A percentile compares a stretch with the other conserved stretches of the same genome.
phyloP scores from a whole-genome alignment of 768 basidiomycete species.

The Lactifluus rugatus region DNA sequence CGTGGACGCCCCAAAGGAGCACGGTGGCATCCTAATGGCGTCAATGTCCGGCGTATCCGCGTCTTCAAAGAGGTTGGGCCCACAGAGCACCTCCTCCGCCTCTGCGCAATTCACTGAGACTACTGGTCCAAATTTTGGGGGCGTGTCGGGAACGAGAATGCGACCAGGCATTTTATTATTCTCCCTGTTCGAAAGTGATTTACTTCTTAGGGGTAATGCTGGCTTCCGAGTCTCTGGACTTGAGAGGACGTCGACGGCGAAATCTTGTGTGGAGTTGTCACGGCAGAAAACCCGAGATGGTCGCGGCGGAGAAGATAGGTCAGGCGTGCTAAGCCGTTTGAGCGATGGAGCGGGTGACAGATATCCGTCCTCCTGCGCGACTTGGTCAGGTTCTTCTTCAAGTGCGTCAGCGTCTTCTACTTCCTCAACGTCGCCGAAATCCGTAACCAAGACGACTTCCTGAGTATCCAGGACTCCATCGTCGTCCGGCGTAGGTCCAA shows the following conservation, averaged over 20 bases:
- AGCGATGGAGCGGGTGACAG: slow-evolving; percentile 58
- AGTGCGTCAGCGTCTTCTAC: slow-evolving; percentile 33
- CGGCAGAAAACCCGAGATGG: slow-evolving; percentile 7
- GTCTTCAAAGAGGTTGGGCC: slow-evolving; percentile 11
- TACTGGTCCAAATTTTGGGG: slow-evolving; percentile 6
- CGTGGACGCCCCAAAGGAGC: slow-evolving; percentile 11
- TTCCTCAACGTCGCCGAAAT: slow-evolving; percentile 28
- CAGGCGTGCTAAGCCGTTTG: slow-evolving; percentile 40
- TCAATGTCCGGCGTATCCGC: slow-evolving; percentile 13
- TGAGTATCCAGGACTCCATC: slow-evolving; percentile 26
- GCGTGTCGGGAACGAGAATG: slow-evolving; percentile 10
- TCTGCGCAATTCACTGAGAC: neutral
- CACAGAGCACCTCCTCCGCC: neutral
- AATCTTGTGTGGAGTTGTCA: slow-evolving; percentile 28
- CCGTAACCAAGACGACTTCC: slow-evolving; percentile 29
- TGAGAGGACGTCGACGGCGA: slow-evolving; percentile 44
- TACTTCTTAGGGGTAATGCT: slow-evolving; percentile 6
- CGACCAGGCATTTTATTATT: neutral
- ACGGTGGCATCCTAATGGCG: neutral
- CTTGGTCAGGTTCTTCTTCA: slow-evolving; percentile 30
- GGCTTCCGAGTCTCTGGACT: slow-evolving; percentile 31
- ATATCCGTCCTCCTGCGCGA: slow-evolving; percentile 76
- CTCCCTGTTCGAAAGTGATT: slow-evolving; percentile 4
- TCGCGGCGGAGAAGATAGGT: slow-evolving; percentile 55
- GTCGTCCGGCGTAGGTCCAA: slow-evolving; percentile 4